Evolutionary conservation across 306 rosid genomes (phyloP).

Genomic region (Quercus bicolor): DNA sequence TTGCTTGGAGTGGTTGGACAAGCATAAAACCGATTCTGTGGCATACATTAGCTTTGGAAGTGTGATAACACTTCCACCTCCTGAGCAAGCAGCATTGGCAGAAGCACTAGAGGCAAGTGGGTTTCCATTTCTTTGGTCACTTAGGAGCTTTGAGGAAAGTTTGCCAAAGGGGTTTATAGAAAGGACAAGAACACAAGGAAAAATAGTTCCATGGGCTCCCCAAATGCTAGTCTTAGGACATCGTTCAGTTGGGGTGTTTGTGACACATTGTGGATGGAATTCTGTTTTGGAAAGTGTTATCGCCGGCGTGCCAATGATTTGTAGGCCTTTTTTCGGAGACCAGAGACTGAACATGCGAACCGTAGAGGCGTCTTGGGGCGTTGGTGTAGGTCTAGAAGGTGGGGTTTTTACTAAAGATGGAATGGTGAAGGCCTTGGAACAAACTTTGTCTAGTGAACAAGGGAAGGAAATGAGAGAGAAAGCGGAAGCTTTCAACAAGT

Average conservation of each 20-base stretch:
- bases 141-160: constrained; percentile 36
- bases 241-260: constrained; percentile 38
- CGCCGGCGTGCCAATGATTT: constrained; percentile 65
- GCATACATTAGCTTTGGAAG: constrained; percentile 64
- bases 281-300: constrained; percentile 51
- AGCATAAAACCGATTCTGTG: constrained; percentile 39
- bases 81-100: constrained; percentile 41
- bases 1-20: constrained; percentile 54
- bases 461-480: constrained; percentile 44
- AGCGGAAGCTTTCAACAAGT: constrained; percentile 9
- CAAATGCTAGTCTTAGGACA: constrained; percentile 45
- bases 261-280: constrained; percentile 75
- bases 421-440: constrained; percentile 22
- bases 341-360: constrained; percentile 42
- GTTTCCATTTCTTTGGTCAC: constrained; percentile 58
- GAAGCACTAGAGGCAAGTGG: constrained; percentile 48
- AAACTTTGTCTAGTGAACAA: constrained; percentile 21
- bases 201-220: constrained; percentile 60
- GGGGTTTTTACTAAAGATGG: constrained; percentile 33
- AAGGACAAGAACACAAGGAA: constrained; percentile 32
- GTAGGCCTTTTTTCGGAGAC: constrained; percentile 61
- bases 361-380: constrained; percentile 40
- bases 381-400: constrained; percentile 46
- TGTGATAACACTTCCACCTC: constrained; percentile 45
- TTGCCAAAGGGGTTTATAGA: constrained; percentile 37